These are phyloP conservation scores for Myxozyma neglecta DNA, from an alignment of 805 yeast species.

Conservation along the genomic window DNA sequence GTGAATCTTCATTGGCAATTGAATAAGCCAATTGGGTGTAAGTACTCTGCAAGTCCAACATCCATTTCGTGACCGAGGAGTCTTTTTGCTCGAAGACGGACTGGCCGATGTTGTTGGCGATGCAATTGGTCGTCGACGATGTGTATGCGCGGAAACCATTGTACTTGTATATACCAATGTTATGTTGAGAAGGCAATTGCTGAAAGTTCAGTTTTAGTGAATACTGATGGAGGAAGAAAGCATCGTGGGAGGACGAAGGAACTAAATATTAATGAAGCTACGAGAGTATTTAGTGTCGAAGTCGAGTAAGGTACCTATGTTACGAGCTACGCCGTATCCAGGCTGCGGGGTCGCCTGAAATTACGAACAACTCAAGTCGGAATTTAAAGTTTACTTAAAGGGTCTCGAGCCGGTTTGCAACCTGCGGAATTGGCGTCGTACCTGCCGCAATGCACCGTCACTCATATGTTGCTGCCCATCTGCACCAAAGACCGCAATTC, in stretches of 20 bases:
- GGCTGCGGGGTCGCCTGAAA: background rate
- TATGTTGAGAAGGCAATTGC: background rate
- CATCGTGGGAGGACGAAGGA: background rate
- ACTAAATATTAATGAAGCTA: background rate
- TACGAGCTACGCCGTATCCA: background rate
- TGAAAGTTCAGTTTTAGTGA: background rate
- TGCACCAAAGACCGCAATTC: background rate
- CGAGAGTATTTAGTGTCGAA: background rate
- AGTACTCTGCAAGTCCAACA: constrained; percentile 31
- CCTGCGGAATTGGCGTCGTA: background rate
- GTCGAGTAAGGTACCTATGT: background rate
- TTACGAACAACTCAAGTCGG: background rate
- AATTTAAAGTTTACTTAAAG: background rate
- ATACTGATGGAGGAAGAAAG: background rate
- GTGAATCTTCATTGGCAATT: background rate
- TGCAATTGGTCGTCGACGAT: background rate
- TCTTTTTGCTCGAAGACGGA: constrained; percentile 10
- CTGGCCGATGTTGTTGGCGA: background rate
- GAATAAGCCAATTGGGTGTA: background rate
- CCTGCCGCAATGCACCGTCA: background rate
- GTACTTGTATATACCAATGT: too few relatives aligned
- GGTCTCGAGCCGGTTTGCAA: constrained; percentile 30
- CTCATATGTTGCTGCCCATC: background rate
- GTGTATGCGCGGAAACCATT: background rate
- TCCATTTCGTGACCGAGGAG: constrained; percentile 26